These are phyloP conservation scores for Cercospora citrullina DNA, from an alignment of 2,329 filamentous ascomycete genomes.

Conservation along the genomic window DNA sequence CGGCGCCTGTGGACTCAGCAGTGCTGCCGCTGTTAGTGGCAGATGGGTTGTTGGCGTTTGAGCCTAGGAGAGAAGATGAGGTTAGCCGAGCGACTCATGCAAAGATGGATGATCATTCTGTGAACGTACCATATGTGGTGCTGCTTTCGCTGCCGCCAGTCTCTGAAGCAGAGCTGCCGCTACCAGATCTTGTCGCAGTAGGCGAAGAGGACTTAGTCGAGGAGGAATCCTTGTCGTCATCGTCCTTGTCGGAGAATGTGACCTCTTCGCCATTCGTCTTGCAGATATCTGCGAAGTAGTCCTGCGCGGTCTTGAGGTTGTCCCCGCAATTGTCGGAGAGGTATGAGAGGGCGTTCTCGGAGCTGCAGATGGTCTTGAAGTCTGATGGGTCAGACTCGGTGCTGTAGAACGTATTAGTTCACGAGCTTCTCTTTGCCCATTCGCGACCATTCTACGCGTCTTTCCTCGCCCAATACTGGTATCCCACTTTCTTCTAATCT, in stretches of 20 bases:
- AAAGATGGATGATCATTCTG: neutral
- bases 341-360: slow-evolving; percentile 32
- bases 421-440: neutral
- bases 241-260: neutral
- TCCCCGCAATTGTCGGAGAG: slow-evolving; percentile 36
- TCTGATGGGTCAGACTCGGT: slow-evolving; percentile 37
- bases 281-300: slow-evolving; percentile 37
- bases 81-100: neutral
- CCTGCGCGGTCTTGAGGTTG: slow-evolving; percentile 33
- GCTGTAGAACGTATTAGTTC: slow-evolving; percentile 25
- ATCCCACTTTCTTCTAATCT: neutral
- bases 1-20: slow-evolving; percentile 22
- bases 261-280: slow-evolving; percentile 36
- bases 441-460: neutral
- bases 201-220: slow-evolving; percentile 16
- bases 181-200: slow-evolving; percentile 21
- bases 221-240: neutral
- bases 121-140: slow-evolving; percentile 16
- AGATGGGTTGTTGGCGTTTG: slow-evolving; percentile 9
- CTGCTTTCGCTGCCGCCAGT: slow-evolving; percentile 14
- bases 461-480: slow-evolving; percentile 5
- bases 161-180: slow-evolving; percentile 10
- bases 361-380: slow-evolving; percentile 38
- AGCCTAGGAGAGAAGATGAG: neutral
- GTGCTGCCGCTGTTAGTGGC: slow-evolving; percentile 19